phyloP scores from a whole-genome alignment of 441 rosid genomes.

The Populus tomentosa region DNA sequence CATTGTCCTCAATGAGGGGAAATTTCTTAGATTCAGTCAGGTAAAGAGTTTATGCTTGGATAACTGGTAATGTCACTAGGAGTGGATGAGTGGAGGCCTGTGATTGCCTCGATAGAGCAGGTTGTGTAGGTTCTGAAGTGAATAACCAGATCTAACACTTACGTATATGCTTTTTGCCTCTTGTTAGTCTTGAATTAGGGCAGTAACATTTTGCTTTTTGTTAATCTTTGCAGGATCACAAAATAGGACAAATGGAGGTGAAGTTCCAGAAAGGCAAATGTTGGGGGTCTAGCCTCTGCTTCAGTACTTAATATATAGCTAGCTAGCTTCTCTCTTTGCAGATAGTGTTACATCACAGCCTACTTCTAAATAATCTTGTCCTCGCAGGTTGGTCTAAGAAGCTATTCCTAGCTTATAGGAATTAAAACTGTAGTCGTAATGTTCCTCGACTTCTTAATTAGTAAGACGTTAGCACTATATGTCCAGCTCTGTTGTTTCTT shows the following conservation, averaged over 20 bases:
- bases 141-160: too few species aligned
- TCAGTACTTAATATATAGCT: neutral
- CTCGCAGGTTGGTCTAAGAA: neutral
- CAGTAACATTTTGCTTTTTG: neutral
- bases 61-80: too few species aligned
- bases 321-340: conserved; percentile 8
- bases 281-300: neutral
- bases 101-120: too few species aligned
- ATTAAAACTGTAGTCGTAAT: neutral
- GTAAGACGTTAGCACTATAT: neutral
- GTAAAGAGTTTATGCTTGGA: too few species aligned
- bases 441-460: neutral
- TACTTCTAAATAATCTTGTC: conserved; percentile 5
- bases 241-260: neutral
- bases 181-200: too few species aligned
- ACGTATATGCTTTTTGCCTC: too few species aligned
- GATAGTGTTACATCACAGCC: neutral
- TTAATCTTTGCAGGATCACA: conserved; percentile 18
- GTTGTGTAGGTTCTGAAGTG: too few species aligned
- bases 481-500: neutral
- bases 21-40: too few species aligned
- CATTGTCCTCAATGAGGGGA: too few species aligned
- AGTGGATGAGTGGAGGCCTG: too few species aligned
- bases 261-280: conserved; percentile 9
- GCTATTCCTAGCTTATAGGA: neutral